These are phyloP conservation scores for Hyphopichia pseudoburtonii DNA, from an alignment of 1,139 yeast species.

Conservation along the genomic window DNA sequence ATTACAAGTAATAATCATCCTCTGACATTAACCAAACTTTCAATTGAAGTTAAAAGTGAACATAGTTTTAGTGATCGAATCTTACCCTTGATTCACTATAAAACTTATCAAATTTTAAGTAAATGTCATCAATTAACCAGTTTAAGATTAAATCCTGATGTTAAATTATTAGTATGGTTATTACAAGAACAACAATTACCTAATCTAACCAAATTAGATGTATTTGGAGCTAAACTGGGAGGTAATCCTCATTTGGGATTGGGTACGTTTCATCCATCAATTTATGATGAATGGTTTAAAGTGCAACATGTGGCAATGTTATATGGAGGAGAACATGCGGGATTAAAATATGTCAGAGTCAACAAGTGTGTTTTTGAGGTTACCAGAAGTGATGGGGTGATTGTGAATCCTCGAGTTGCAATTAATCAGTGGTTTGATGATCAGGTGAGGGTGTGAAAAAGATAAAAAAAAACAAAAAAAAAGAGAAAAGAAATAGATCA, in stretches of 20 bases:
- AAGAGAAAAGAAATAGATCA: background rate
- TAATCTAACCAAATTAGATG: slow-evolving; percentile 36
- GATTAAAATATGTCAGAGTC: slow-evolving; percentile 45
- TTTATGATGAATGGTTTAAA: slow-evolving; percentile 58
- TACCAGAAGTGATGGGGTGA: slow-evolving; percentile 9
- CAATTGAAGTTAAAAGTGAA: slow-evolving; percentile 44
- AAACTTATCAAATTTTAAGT: slow-evolving; percentile 24
- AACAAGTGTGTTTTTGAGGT: slow-evolving; percentile 37
- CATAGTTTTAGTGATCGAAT: slow-evolving; percentile 18
- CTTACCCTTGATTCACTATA: slow-evolving; percentile 11
- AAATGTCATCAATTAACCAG: slow-evolving; percentile 24
- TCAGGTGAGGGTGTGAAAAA: slow-evolving; percentile 15
- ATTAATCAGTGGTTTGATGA: slow-evolving; percentile 45
- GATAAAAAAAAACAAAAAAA: background rate
- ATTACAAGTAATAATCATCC: slow-evolving; percentile 21
- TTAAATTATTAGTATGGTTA: slow-evolving; percentile 21
- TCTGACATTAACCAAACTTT: slow-evolving; percentile 30
- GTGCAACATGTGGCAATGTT: slow-evolving; percentile 54
- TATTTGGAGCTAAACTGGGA: slow-evolving; percentile 53
- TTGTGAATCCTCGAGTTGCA: slow-evolving; percentile 41
- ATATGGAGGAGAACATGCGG: slow-evolving; percentile 25
- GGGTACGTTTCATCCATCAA: slow-evolving; percentile 53
- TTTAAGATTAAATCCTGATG: slow-evolving; percentile 41
- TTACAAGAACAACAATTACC: slow-evolving; percentile 15
- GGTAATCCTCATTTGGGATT: slow-evolving; percentile 58